Base-by-base conservation (phyloP, 1,284 basidiomycete species). In the Trametes versicolor region DNA sequence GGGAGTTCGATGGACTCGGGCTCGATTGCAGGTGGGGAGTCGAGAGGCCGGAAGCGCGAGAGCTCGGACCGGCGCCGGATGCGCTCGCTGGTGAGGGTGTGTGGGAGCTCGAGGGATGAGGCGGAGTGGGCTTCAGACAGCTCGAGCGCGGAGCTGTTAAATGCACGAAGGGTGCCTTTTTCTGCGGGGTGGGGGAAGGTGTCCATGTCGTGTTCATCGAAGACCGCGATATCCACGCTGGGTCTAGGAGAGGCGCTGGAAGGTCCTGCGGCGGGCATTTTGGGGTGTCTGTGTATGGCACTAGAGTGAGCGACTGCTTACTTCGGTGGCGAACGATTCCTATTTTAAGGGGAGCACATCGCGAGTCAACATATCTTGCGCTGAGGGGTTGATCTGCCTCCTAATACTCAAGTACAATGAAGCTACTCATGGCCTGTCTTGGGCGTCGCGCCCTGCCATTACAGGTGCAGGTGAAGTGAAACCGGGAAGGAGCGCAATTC, bases 11-110 rank as follows among this genome's bases (percentile, higher is more conserved):
- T 67, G 37, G 58, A 47, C 36, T 71, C 71, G 13, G 58, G 53
- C 45, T 68, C 64, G 34, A 65, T 23, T 6, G 64, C 64, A 1
- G 71, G 64, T 2, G 63, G 65, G 7, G 65, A 64, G 50, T 61
- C 64, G 32, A 64, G 57, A 7, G 69, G 70, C 0, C 61, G 63
- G 27, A 58, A 39, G 43, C 68, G 70, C 17, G 71, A 51, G 32
- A 74, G 61, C 37, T 74, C 71, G 12, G 71, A 73, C 34, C 70
- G 68, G 4, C 73, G 71, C 37, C 70, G 69, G 1, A 74, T 69
- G 27, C 70, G 67, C 12, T 68, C 70, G 61, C 70, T 72, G 5
- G 64, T 66, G 27, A 69, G 65, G 13, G 45, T 58, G 62, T 65
- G 59, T 27, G 69, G 62, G 56, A 69, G 53, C 52, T 66, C 59